phyloP scores from a whole-genome alignment of 495 filamentous ascomycete genomes.

The Neurospora pannonica region DNA sequence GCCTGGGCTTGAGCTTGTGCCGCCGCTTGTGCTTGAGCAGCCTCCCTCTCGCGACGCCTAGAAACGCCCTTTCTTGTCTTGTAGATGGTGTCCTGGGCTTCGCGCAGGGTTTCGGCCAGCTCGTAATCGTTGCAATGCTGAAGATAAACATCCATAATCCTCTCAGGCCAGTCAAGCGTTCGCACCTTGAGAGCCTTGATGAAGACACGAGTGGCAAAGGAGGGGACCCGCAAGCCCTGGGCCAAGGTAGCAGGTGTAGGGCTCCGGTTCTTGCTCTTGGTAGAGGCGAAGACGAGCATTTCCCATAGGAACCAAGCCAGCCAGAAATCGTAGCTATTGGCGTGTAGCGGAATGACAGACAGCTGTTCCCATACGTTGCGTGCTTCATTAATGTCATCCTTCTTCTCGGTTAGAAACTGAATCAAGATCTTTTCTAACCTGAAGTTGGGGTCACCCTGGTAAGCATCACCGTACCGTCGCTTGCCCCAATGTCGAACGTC shows the following conservation, averaged over 20 bases:
- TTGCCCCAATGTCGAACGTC: constrained; percentile 69
- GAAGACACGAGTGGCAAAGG: constrained; percentile 61
- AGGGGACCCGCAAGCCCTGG: constrained; percentile 37
- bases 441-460: constrained; percentile 75
- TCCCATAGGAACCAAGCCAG: constrained; percentile 85
- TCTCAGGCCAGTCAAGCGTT: constrained; percentile 85
- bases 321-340: constrained; percentile 86
- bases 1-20: constrained; percentile 23
- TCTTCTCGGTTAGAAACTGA: constrained; percentile 73
- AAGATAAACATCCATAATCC: constrained; percentile 70
- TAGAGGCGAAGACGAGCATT: constrained; percentile 47
- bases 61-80: constrained; percentile 52
- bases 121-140: constrained; percentile 86
- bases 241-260: constrained; percentile 32
- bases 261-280: constrained; percentile 30
- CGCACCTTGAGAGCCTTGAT: constrained; percentile 59
- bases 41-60: constrained; percentile 59
- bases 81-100: constrained; percentile 58
- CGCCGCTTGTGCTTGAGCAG: constrained; percentile 37
- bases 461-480: constrained; percentile 61
- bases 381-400: constrained; percentile 51
- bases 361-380: constrained; percentile 68
- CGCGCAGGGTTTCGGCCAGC: constrained; percentile 57
- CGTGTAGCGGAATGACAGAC: constrained; percentile 45
- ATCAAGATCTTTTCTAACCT: constrained; percentile 86